Conservation (phyloP, 768 basidiomycete genomes). For the Auriculariales sp. region DNA sequence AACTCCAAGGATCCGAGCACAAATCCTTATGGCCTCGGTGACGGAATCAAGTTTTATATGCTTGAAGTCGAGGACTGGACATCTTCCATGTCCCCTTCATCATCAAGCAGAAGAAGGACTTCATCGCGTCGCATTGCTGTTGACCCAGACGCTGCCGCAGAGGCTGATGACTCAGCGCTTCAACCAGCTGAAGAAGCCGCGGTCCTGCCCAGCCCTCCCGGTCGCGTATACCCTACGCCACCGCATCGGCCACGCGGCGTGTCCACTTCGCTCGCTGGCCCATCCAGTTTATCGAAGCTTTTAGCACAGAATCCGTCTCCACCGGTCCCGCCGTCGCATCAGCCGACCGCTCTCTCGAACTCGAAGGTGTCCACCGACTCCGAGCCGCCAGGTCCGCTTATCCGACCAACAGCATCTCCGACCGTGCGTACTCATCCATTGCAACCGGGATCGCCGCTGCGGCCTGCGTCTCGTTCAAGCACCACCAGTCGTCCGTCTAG, state of each 20-base stretch:
- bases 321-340: constrained; percentile 15
- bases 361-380: constrained; percentile 1
- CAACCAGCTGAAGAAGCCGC: constrained; percentile 19
- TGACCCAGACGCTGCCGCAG: background rate
- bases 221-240: constrained; percentile 7
- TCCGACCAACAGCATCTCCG: constrained; percentile 23
- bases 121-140: constrained; percentile 31
- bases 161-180: background rate
- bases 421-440: constrained; percentile 21
- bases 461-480: constrained; percentile 61
- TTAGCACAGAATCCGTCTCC: constrained; percentile 8
- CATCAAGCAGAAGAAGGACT: constrained; percentile 34
- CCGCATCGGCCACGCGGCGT: constrained; percentile 10
- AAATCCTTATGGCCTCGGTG: constrained; percentile 80
- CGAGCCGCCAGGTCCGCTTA: constrained; percentile 20
- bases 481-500: constrained; percentile 52
- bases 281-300: constrained; percentile 11
- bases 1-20: constrained; percentile 61
- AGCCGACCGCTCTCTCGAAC: constrained; percentile 21
- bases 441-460: constrained; percentile 38
- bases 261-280: constrained; percentile 19
- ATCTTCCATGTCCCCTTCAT: constrained; percentile 39
- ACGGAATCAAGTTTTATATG: constrained; percentile 88
- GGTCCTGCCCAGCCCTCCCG: constrained; percentile 8
- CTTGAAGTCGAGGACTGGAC: constrained; percentile 92